phyloP scores from a whole-genome alignment of 208 protist genomes.

The Acanthamoeba rhysodes region DNA sequence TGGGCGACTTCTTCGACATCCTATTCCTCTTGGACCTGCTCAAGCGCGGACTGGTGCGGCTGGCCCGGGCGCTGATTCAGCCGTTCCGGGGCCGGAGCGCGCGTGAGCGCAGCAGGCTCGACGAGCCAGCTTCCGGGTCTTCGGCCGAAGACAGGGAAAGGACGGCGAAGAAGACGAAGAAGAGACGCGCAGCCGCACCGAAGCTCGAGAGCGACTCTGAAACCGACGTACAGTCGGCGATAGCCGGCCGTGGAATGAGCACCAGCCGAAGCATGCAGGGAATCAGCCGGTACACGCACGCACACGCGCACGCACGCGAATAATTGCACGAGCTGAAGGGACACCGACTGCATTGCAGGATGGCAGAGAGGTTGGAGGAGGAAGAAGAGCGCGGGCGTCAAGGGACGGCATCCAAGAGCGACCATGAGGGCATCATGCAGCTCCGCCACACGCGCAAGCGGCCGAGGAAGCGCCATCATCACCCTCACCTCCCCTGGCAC shows the following conservation, averaged over 20 bases:
- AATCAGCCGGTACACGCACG: background rate
- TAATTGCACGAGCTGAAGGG: too few species aligned
- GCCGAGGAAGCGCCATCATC: background rate
- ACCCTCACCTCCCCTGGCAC: background rate
- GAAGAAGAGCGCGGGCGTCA: background rate
- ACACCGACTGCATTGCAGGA: background rate
- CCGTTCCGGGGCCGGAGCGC: background rate
- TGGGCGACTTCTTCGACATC: conserved; percentile 26
- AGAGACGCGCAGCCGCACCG: background rate
- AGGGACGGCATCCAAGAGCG: background rate
- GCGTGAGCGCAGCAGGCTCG: background rate
- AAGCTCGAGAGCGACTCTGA: background rate
- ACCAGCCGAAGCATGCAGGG: background rate
- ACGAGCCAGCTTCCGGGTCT: background rate
- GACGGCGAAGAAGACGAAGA: background rate
- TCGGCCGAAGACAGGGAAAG: background rate
- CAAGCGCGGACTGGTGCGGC: background rate
- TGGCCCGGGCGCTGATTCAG: background rate
- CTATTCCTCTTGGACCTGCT: background rate
- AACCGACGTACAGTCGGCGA: background rate
- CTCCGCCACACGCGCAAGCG: background rate
- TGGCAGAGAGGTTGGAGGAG: background rate
- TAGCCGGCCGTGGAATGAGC: background rate
- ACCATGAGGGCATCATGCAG: conserved; percentile 17
- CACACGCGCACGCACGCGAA: background rate